These are phyloP conservation scores for Phytopythium litorale DNA, from an alignment of 352 stramenopile species.

Conservation along the genomic window DNA sequence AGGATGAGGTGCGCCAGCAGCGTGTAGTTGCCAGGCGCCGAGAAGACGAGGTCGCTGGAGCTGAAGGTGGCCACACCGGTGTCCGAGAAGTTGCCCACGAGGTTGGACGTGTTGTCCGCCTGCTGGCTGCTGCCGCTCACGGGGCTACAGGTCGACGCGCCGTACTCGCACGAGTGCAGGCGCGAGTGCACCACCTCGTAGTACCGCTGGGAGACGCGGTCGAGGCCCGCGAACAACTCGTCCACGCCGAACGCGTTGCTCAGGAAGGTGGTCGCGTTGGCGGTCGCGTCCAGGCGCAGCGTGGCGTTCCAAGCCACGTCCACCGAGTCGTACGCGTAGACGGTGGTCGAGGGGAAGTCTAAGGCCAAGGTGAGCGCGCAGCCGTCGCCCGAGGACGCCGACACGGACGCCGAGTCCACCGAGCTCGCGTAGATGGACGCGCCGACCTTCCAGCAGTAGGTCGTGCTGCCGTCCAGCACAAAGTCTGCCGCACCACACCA, in stretches of 20 bases:
- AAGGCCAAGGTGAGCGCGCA: constrained; percentile 56
- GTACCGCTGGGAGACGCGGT: constrained; percentile 49
- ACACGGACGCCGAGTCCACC: constrained; percentile 37
- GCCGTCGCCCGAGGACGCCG: constrained; percentile 31
- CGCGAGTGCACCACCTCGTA: constrained; percentile 55
- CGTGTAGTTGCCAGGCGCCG: constrained; percentile 38
- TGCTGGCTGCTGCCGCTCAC: constrained; percentile 40
- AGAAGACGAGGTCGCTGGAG: constrained; percentile 53
- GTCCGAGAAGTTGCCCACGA: constrained; percentile 53
- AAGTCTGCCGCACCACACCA: constrained; percentile 9
- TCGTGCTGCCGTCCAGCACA: constrained; percentile 39
- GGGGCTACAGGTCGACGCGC: constrained; percentile 44
- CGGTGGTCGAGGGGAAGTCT: constrained; percentile 27
- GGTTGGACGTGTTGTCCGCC: constrained; percentile 44
- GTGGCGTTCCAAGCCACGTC: constrained; percentile 65
- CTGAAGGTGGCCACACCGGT: constrained; percentile 36
- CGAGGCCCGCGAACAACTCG: constrained; percentile 34
- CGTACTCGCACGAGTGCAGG: constrained; percentile 41
- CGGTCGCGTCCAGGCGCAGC: constrained; percentile 22
- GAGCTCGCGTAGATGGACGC: constrained; percentile 49
- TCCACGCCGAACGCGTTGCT: constrained; percentile 47
- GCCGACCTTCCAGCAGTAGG: constrained; percentile 60
- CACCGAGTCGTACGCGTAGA: constrained; percentile 58
- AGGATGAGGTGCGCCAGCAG: constrained; percentile 64
- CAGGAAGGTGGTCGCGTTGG: constrained; percentile 19